Conservation (phyloP, 345 rosid species). For the Eucalyptus fibrosa region DNA sequence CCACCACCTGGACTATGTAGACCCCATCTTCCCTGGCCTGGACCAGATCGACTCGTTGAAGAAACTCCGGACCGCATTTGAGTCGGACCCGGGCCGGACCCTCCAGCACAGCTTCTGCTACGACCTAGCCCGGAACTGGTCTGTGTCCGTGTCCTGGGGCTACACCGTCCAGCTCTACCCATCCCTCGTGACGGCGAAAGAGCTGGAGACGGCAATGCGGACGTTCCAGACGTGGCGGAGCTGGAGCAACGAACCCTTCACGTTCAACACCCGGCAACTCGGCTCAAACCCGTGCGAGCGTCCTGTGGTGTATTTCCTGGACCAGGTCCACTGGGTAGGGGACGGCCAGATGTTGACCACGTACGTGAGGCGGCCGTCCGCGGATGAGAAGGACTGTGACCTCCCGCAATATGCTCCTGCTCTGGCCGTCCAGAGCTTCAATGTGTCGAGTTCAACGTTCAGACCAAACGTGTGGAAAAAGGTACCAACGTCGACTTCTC, state of each 20-base stretch:
- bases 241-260: conserved; percentile 49
- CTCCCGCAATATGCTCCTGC: conserved; percentile 16
- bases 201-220: conserved; percentile 41
- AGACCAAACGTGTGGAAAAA: conserved; percentile 37
- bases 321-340: conserved; percentile 17
- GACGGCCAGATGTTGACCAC: conserved; percentile 29
- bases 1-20: conserved; percentile 71
- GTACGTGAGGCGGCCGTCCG: conserved; percentile 22
- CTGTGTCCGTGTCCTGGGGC: conserved; percentile 83
- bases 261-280: conserved; percentile 57
- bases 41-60: conserved; percentile 34
- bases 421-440: conserved; percentile 19
- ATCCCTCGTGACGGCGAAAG: conserved; percentile 30
- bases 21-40: conserved; percentile 41
- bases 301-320: conserved; percentile 60
- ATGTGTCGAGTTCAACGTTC: conserved; percentile 28
- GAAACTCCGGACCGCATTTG: conserved; percentile 30
- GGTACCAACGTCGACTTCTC: conserved; percentile 21
- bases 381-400: conserved; percentile 13
- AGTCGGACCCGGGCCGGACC: conserved; percentile 51
- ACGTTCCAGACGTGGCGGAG: conserved; percentile 77
- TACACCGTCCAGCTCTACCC: conserved; percentile 68
- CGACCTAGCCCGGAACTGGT: conserved; percentile 50
- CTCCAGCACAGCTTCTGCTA: conserved; percentile 75
- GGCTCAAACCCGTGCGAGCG: conserved; percentile 38